These are phyloP conservation scores for Ophiognomonia clavigignenti-juglandacearum DNA, from an alignment of 2,329 filamentous ascomycete species.

Conservation along the genomic window DNA sequence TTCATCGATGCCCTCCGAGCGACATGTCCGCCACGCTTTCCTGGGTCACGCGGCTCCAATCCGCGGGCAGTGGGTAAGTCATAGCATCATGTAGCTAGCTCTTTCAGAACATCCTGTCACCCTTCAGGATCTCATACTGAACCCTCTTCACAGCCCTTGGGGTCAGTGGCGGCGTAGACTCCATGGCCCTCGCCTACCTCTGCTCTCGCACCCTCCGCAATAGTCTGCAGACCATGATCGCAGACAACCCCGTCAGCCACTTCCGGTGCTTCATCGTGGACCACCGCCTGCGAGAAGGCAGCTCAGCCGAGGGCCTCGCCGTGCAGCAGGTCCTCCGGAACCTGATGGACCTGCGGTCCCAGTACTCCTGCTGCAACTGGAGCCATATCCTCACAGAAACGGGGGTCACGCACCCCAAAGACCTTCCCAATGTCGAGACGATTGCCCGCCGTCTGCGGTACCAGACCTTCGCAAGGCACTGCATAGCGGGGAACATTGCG, in stretches of 20 bases:
- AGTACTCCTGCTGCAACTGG: constrained; percentile 44
- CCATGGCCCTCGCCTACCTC: constrained; percentile 87
- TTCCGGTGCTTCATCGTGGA: constrained; percentile 50
- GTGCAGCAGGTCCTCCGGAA: constrained; percentile 34
- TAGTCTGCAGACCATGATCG: constrained; percentile 32
- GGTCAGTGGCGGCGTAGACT: constrained; percentile 90
- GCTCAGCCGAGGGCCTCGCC: constrained; percentile 43
- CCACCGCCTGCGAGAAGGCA: constrained; percentile 51
- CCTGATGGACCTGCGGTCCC: constrained; percentile 29
- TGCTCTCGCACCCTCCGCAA: constrained; percentile 45
- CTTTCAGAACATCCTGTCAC: not conserved
- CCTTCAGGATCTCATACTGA: not conserved
- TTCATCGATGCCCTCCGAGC: constrained; percentile 47
- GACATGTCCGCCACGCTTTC: constrained; percentile 45
- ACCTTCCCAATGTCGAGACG: constrained; percentile 67
- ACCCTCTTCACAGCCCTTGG: constrained; percentile 56
- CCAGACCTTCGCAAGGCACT: constrained; percentile 60
- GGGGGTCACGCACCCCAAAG: constrained; percentile 24
- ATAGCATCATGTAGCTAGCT: not conserved
- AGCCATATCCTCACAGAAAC: constrained; percentile 24
- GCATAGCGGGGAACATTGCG: constrained; percentile 43
- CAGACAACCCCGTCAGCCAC: constrained; percentile 37
- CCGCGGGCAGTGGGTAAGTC: constrained; percentile 40
- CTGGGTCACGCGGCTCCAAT: constrained; percentile 28
- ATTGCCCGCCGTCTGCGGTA: constrained; percentile 71